phyloP scores from a whole-genome alignment of 768 basidiomycete species.

The Xerocomellus dryophilus region DNA sequence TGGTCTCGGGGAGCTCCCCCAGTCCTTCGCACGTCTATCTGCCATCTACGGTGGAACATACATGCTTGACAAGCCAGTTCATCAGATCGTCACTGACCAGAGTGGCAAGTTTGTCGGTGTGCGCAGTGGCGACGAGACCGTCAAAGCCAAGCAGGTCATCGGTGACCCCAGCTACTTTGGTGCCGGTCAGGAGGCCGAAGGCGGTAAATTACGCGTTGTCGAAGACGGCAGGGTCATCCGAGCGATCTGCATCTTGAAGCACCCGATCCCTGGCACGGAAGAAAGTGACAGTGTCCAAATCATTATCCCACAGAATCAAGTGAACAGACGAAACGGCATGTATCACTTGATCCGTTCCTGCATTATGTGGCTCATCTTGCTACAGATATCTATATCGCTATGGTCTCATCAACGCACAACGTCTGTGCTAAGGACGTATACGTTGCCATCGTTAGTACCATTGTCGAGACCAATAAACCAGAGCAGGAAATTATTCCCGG shows the following conservation, averaged over 20 bases:
- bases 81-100: constrained; percentile 82
- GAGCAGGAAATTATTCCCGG: constrained; percentile 93
- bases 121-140: constrained; percentile 82
- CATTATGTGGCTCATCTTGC: constrained; percentile 3
- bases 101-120: constrained; percentile 93
- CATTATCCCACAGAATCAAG: constrained; percentile 98
- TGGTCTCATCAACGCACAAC: constrained; percentile 95
- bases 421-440: constrained; percentile 95
- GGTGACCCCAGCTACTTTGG: constrained; percentile 98
- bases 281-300: constrained; percentile 94
- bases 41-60: constrained; percentile 99
- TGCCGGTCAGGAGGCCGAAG: constrained; percentile 58
- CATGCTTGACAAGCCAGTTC: constrained; percentile 96
- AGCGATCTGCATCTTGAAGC: constrained; percentile 97
- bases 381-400: constrained; percentile 96
- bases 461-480: constrained; percentile 92
- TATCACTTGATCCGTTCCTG: constrained; percentile 2
- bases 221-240: constrained; percentile 94
- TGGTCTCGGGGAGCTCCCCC: constrained; percentile 97
- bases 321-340: constrained; percentile 86
- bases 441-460: constrained; percentile 96
- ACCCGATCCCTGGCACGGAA: constrained; percentile 96
- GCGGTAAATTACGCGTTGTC: constrained; percentile 81
- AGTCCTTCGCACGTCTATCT: constrained; percentile 95
- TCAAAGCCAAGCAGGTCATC: constrained; percentile 96